Conservation (phyloP, 768 basidiomycete species). For the Suillus variegatus region DNA sequence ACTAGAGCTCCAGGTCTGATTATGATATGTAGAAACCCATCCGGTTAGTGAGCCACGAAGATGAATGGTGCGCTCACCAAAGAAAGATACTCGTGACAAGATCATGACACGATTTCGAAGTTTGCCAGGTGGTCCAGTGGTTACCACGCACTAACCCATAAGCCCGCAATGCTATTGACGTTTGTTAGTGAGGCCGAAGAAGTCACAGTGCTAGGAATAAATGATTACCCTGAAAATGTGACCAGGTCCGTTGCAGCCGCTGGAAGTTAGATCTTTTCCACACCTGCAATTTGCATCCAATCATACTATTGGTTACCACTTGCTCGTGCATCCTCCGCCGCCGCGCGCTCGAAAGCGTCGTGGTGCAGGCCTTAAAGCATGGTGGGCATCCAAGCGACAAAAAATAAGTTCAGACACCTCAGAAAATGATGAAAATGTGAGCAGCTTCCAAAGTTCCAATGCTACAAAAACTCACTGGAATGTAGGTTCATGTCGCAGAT, state of each 20-base stretch:
- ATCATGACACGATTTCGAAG: not conserved
- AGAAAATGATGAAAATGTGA: too few relatives aligned
- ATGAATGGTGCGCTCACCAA: not conserved
- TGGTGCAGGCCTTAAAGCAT: too few relatives aligned
- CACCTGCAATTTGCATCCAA: not conserved
- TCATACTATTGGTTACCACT: not conserved
- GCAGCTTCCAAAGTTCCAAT: too few relatives aligned
- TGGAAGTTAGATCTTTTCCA: not conserved
- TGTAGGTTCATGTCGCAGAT: too few relatives aligned
- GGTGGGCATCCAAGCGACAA: too few relatives aligned
- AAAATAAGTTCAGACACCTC: too few relatives aligned
- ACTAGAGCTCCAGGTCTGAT: not conserved
- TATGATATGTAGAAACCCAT: not conserved
- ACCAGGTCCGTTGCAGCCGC: not conserved
- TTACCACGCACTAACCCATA: not conserved
- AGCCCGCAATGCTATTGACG: not conserved
- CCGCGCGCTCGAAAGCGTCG: too few relatives aligned
- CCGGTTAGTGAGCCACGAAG: not conserved
- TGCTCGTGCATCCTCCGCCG: too few relatives aligned
- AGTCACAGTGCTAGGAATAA: not conserved
- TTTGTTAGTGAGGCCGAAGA: not conserved
- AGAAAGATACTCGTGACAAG: not conserved
- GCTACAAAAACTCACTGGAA: too few relatives aligned
- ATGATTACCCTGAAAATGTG: not conserved
- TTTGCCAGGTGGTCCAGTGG: not conserved